phyloP scores from a whole-genome alignment of 2,329 filamentous ascomycete species.

The Phaeoacremonium minimum region DNA sequence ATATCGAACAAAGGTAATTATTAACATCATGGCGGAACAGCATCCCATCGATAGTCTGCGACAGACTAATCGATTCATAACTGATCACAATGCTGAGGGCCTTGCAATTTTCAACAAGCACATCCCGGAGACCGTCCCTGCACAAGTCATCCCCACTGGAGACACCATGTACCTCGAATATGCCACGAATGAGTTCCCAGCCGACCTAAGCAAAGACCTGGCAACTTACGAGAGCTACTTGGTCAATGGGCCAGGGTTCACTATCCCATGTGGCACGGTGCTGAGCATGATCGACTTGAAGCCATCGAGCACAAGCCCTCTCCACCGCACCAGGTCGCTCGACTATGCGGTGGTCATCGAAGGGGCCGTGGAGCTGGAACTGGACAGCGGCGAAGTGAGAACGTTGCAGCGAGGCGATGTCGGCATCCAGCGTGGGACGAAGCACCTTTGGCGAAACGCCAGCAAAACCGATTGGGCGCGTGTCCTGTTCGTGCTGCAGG shows the following conservation, averaged over 20 bases:
- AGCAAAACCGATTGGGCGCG: slow-evolving; percentile 34
- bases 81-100: slow-evolving; percentile 11
- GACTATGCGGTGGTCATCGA: slow-evolving; percentile 36
- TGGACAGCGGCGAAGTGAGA: slow-evolving; percentile 39
- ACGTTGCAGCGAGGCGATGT: slow-evolving; percentile 39
- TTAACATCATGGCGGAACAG: background rate
- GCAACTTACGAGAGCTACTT: slow-evolving; percentile 5
- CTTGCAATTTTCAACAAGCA: slow-evolving; percentile 7
- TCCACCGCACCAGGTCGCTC: slow-evolving; percentile 14
- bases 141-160: slow-evolving; percentile 4
- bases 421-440: slow-evolving; percentile 42
- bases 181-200: background rate
- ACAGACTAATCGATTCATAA: slow-evolving; percentile 12
- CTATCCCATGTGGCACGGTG: slow-evolving; percentile 10
- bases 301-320: slow-evolving; percentile 6
- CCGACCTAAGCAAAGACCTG: slow-evolving; percentile 7
- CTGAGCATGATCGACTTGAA: slow-evolving; percentile 12
- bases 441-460: slow-evolving; percentile 36
- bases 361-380: slow-evolving; percentile 36
- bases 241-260: slow-evolving; percentile 6
- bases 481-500: slow-evolving; percentile 28
- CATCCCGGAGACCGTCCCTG: slow-evolving; percentile 8
- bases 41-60: background rate
- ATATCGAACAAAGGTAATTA: too few species aligned
- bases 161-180: slow-evolving; percentile 5